Conservation (phyloP, 176 grass and related monocot species). For the Raddia distichophylla region DNA sequence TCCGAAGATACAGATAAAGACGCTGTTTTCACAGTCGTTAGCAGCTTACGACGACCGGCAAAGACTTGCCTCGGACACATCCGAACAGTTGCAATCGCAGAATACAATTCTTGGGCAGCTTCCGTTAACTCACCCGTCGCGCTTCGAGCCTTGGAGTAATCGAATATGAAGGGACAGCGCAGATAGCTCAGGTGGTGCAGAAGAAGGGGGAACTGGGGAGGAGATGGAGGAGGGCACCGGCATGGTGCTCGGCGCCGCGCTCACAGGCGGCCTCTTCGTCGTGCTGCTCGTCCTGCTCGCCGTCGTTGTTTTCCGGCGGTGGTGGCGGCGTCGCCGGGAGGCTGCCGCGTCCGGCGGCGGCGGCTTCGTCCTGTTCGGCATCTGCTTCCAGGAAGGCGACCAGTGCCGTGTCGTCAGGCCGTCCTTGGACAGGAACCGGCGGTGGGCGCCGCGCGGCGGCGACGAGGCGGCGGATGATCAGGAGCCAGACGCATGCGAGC, state of each 20-base stretch:
- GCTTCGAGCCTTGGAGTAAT: constrained; percentile 21
- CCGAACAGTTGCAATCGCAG: background rate
- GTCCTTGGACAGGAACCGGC: constrained; percentile 32
- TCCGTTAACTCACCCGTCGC: background rate
- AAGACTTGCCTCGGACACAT: constrained; percentile 8
- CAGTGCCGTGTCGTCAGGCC: background rate
- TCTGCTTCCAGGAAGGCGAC: constrained; percentile 36
- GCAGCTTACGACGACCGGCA: constrained; percentile 31
- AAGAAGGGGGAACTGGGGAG: background rate
- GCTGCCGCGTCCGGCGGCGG: background rate
- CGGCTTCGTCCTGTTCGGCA: constrained; percentile 55
- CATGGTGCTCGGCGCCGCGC: constrained; percentile 36
- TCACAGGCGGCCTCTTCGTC: constrained; percentile 13
- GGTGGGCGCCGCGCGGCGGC: background rate
- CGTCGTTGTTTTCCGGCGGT: background rate
- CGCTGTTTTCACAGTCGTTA: constrained; percentile 35
- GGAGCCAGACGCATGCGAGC: constrained; percentile 46
- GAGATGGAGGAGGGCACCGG: background rate
- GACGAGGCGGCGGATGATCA: constrained; percentile 33
- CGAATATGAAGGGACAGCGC: background rate
- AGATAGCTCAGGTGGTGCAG: background rate
- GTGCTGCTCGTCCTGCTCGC: constrained; percentile 27
- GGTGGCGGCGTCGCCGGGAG: background rate
- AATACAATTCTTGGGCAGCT: background rate
- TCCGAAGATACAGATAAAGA: constrained; percentile 5